Base-by-base conservation (phyloP, 345 rosid species). In the Psidium friedrichsthalianum region DNA sequence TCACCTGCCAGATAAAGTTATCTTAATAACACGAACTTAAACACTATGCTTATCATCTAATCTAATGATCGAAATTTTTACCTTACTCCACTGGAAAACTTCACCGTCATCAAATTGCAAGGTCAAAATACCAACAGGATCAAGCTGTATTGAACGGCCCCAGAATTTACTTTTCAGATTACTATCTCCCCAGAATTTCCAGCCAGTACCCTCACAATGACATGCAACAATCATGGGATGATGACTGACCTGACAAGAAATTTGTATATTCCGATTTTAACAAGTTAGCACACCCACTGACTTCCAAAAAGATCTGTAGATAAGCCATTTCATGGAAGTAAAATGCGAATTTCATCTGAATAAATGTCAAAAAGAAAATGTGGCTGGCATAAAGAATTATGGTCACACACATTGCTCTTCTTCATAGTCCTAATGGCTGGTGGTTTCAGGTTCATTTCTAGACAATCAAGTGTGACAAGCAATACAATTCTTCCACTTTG, bases 111-210 rank as follows among this genome's bases (percentile, higher is more conserved):
- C 99, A 88, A 98, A 98, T 86, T 95, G 94, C 90, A 98, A 89
- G 82, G 96, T 94, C 92, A 98, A 91, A 84, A 93, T 90, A 90
- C 99, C 99, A 90, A 93, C 95, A 44, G 99, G 99, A 87, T 98
- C 99, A 82, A 98, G 94, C 89, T 95, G 99, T 87, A 98, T 98
- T 53, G 99, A 98, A 57, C 99, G 98, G 85, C 99, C 99, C 99
- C 99, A 96, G 88, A 98, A 98, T 90, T 98, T 98, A 90, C 99
- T 96, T 90, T 94, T 98, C 56, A 98, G 88, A 89, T 98, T 95
- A 93, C 98, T 96, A 61, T 98, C 99, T 87, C 95, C 99, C 98
- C 98, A 96, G 82, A 98, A 98, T 90, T 95, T 98, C 99, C 99
- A 98, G 74, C 99, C 99, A 20, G 94, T 93, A 82, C 99, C 99